phyloP scores from a whole-genome alignment of 169 alveolate species.

The Theileria orientalis region DNA sequence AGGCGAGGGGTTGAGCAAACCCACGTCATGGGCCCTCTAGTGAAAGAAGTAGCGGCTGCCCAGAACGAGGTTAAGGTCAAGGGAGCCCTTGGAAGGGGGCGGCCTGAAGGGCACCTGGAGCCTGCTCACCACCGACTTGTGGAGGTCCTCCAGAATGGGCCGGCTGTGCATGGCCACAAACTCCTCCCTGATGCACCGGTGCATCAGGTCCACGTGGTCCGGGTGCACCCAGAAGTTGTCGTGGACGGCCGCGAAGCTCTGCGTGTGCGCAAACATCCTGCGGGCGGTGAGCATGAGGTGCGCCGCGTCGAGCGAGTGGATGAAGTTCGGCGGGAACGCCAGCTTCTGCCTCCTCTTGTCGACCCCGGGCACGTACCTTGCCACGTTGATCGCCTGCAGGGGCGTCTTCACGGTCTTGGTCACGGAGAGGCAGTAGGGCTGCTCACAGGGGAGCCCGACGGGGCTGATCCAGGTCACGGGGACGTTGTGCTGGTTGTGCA shows the following conservation, averaged over 20 bases:
- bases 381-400: conserved; percentile 80
- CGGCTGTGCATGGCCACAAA: conserved; percentile 85
- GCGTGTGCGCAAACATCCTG: conserved; percentile 66
- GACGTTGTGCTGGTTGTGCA: conserved; percentile 83
- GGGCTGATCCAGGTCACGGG: conserved; percentile 96
- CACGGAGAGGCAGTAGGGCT: conserved; percentile 87
- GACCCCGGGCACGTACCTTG: conserved; percentile 61
- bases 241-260: conserved; percentile 95
- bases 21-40: too few relatives aligned
- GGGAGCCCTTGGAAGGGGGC: conserved; percentile 79
- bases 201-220: conserved; percentile 87
- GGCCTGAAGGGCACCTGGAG: conserved; percentile 70
- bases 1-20: not conserved
- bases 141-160: conserved; percentile 87
- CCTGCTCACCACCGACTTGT: conserved; percentile 74
- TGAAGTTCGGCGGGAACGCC: conserved; percentile 96
- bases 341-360: conserved; percentile 87
- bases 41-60: conserved; percentile 53
- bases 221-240: conserved; percentile 97
- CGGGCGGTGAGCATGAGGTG: conserved; percentile 94
- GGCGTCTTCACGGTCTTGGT: conserved; percentile 81
- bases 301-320: conserved; percentile 94
- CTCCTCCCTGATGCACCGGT: conserved; percentile 81
- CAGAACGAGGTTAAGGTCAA: conserved; percentile 63
- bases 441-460: conserved; percentile 91